Base-by-base conservation (phyloP, 805 yeast species). In the Metschnikowia picachoensis region DNA sequence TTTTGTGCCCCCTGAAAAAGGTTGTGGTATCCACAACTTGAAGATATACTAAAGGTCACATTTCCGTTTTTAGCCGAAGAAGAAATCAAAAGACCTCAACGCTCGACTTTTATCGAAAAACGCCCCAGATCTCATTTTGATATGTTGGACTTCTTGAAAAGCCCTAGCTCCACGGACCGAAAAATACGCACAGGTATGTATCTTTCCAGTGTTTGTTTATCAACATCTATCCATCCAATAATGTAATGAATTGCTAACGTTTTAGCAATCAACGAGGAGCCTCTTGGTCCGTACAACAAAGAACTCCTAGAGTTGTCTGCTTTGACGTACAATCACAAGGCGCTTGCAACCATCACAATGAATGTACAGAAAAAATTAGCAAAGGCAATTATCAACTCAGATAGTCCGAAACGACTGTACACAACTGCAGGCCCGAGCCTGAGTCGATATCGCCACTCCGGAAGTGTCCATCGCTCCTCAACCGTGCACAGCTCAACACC, bases 211-310 rank as follows among this genome's bases (percentile, higher is more conserved):
- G 8, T 15, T n/a, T 11, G 13, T 5, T 2, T 6, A 11, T 6
- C 11, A 17, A 16, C 15, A 13, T 9, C 36, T 5, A 8, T 13
- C 11, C n/a, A 7, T 12, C 8, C 33, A 30, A 30, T 12, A 6
- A 1, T 30, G 6, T 12, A 33, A 11, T 20, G 12, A 39, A 30
- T 28, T n/a, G 7, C 8, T 9, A 44, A 43, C 12, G 8, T 37
- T n/a, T 2, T 41, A 59, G 80, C 83, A 8, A 80, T 84, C 20
- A 76, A 73, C 51, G 71, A 70, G 47, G 83, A 79, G 47, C 67
- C 73, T 1, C 65, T 72, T 54, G 82, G 85, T 1, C 84, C 84
- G 0, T 76, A 78, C 8, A 77, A 80, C n/a, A 65, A 74, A 6
- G 76, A 80, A 48, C 64, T 82, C 57, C 74, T 74, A 47, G 80